Conservation (phyloP, 2,329 filamentous ascomycete species). For the Penicillium sp. region DNA sequence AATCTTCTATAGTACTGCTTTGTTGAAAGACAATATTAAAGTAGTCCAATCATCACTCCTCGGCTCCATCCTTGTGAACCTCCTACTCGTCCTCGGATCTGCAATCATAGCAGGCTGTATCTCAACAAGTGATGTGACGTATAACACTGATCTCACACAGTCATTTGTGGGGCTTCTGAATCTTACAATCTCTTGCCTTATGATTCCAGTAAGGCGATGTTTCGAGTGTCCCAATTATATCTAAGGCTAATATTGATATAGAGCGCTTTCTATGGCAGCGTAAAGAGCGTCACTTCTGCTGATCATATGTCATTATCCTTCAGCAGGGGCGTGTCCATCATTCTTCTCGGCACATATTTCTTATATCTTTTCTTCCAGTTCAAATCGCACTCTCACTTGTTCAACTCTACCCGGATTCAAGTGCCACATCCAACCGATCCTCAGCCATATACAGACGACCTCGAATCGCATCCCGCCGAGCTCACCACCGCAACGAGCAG, state of each 20-base stretch:
- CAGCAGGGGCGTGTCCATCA: constrained; percentile 58
- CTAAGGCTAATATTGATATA: not conserved
- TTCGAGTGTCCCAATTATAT: constrained; percentile 28
- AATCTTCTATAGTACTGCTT: not conserved
- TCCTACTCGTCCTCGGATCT: constrained; percentile 84
- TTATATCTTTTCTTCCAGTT: constrained; percentile 19
- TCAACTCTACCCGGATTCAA: not conserved
- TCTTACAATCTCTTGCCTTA: constrained; percentile 79
- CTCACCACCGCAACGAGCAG: constrained; percentile 1
- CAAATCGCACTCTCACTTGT: constrained; percentile 4
- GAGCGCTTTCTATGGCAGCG: constrained; percentile 86
- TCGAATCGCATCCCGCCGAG: constrained; percentile 6
- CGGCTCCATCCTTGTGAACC: constrained; percentile 80
- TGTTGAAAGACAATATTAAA: constrained; percentile 65
- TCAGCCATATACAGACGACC: constrained; percentile 5
- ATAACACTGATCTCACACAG: constrained; percentile 87
- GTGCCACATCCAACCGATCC: not conserved
- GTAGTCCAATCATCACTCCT: constrained; percentile 85
- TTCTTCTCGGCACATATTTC: not conserved
- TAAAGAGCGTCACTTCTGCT: constrained; percentile 53
- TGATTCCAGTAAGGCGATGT: constrained; percentile 64
- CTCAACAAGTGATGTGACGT: constrained; percentile 81
- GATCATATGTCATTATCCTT: constrained; percentile 71
- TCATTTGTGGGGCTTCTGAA: constrained; percentile 88
- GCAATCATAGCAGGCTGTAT: constrained; percentile 78